Conservation (phyloP, 2,329 filamentous ascomycete species). For the Aureobasidium sp. region DNA sequence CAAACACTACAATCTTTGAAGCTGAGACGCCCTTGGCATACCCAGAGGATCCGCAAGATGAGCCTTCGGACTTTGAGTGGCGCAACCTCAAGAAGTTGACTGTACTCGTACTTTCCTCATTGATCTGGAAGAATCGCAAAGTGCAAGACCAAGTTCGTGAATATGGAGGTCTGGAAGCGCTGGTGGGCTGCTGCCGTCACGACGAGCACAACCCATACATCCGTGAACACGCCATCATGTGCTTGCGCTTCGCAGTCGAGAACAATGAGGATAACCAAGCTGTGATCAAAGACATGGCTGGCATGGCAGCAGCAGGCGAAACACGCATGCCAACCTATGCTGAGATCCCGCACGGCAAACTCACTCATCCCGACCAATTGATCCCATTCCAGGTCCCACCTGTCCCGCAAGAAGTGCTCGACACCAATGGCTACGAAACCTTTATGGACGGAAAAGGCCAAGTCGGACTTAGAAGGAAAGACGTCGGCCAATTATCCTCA, state of each 20-base stretch:
- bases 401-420: constrained; percentile 42
- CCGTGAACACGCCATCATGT: constrained; percentile 82
- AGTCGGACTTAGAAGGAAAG: constrained; percentile 41
- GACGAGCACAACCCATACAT: constrained; percentile 93
- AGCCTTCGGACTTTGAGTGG: constrained; percentile 62
- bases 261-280: constrained; percentile 66
- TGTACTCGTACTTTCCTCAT: constrained; percentile 78
- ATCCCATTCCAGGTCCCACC: constrained; percentile 10
- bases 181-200: constrained; percentile 83
- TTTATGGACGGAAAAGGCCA: constrained; percentile 45
- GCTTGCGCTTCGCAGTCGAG: constrained; percentile 65
- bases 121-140: constrained; percentile 77
- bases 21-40: constrained; percentile 36
- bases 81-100: constrained; percentile 88
- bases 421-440: constrained; percentile 44
- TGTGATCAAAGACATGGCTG: constrained; percentile 58
- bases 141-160: constrained; percentile 85
- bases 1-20: constrained; percentile 32
- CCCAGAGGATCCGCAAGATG: constrained; percentile 48
- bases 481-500: constrained; percentile 4
- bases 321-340: constrained; percentile 8
- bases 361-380: constrained; percentile 13
- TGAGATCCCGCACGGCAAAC: constrained; percentile 13
- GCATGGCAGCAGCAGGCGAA: constrained; percentile 7
- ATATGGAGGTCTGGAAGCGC: constrained; percentile 76